phyloP scores from a whole-genome alignment of 2,329 filamentous ascomycete species.

The Cryphonectria carpinicola region DNA sequence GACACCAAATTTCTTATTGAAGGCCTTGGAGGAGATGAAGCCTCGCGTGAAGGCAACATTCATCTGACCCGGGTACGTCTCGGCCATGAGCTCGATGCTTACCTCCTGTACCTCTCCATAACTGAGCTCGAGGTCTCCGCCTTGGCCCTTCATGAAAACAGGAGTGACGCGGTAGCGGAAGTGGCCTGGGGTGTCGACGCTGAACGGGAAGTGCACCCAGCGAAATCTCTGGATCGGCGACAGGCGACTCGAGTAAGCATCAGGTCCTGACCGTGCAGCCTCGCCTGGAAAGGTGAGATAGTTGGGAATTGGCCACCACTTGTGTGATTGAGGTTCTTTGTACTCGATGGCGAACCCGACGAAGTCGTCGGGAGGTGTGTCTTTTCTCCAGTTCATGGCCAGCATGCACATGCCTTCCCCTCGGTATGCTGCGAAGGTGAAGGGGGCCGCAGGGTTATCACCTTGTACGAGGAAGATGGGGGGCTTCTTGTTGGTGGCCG shows the following conservation, averaged over 20 bases:
- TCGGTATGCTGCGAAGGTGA: constrained; percentile 30
- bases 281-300: constrained; percentile 30
- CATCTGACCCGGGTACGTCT: constrained; percentile 32
- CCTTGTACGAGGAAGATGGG: constrained; percentile 31
- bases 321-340: constrained; percentile 27
- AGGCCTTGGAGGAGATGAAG: constrained; percentile 32
- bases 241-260: constrained; percentile 31
- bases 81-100: constrained; percentile 31
- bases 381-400: constrained; percentile 32
- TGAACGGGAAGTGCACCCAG: constrained; percentile 32
- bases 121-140: constrained; percentile 23
- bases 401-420: constrained; percentile 33
- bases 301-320: constrained; percentile 31
- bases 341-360: constrained; percentile 33
- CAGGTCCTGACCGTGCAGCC: constrained; percentile 24
- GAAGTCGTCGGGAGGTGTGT: constrained; percentile 30
- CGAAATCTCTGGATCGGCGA: constrained; percentile 33
- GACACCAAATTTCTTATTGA: constrained; percentile 29
- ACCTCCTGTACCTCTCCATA: constrained; percentile 33
- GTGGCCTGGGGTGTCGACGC: constrained; percentile 27
- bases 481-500: constrained; percentile 29
- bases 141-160: constrained; percentile 30
- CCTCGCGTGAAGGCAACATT: constrained; percentile 33
- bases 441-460: constrained; percentile 29
- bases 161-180: constrained; percentile 32